A percentile compares a stretch with the other conserved stretches of the same genome.
Evolutionary conservation across 108 stramenopile genomes (phyloP).

Genomic region (Schizochytrium sp.): DNA sequence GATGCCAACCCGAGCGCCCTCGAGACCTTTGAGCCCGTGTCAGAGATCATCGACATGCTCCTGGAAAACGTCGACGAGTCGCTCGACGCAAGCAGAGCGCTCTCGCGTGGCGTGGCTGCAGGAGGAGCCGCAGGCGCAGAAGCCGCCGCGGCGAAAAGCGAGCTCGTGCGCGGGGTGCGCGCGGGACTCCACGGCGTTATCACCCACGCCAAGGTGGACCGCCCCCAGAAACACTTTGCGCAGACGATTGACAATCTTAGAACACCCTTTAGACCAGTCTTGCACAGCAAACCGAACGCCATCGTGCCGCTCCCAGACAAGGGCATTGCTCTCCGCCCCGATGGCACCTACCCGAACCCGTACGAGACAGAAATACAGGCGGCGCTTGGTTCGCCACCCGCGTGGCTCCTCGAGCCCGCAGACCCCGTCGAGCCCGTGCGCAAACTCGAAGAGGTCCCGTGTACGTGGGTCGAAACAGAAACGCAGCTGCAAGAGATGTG

Average conservation of each 20-base stretch:
- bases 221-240: background rate
- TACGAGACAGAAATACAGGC: background rate
- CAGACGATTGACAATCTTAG: background rate
- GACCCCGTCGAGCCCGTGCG: background rate
- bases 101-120: background rate
- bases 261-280: background rate
- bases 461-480: background rate
- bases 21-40: background rate
- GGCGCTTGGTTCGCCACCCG: background rate
- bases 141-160: background rate
- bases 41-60: background rate
- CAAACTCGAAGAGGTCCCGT: background rate
- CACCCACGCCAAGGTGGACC: constrained; percentile 16
- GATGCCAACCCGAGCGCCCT: background rate
- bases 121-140: background rate
- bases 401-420: background rate
- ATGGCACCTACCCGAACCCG: background rate
- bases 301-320: background rate
- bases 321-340: background rate
- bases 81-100: background rate
- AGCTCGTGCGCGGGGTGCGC: constrained; percentile 7
- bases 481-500: background rate
- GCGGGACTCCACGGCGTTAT: constrained; percentile 6
- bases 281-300: background rate
- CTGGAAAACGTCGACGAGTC: background rate